Evolutionary conservation across 2,329 filamentous ascomycete species (phyloP), one percentile per base, ranked within the genome.

Genomic region (Colletotrichum siamense): DNA sequence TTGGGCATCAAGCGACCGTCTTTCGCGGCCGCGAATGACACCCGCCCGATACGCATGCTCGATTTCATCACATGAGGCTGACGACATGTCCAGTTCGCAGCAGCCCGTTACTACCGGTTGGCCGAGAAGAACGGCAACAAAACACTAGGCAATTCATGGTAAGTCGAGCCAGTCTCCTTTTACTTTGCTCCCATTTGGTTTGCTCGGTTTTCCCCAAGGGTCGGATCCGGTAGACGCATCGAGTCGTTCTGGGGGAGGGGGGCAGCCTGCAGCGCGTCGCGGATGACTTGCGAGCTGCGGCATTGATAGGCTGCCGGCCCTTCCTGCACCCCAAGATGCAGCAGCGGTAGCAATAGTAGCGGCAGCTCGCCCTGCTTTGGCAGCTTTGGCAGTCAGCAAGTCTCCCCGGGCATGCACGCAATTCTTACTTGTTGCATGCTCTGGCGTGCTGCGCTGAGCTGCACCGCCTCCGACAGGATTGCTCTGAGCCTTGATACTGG

Each of bases 131-230:
- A 93, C 83, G 96, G 96, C 67, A 94, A 93, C 86, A 98, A 98
- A 88, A 96, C 93, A 71, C 88, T 99, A 79, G 97, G 97, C 78
- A 98, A 99, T 87, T 94, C 95, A 81, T 99, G 97, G 96, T 98
- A 93, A 85, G 95, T 91, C 63, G 76, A 78, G 72, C 79, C 74
- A 34, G 71, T 75, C 68, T 78, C n/a, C 24, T 68, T 77, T 79
- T 74, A 68, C 22, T 34, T 34, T 34, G 30, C 59, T 3, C 59
- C 66, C 65, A 76, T 76, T 69, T 76, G 64, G 30, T 24, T 49
- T 64, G 28, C 34, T 63, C 55, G 18, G 24, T 24, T 73, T 32
- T 73, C 81, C 80, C 68, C 59, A 55, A 65, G 65, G 61, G 34
- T 65, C 28, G 70, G 65, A 52, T 61, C 49, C 49, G 57, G 64